A percentile compares a stretch with the other conserved stretches of the same genome.
phyloP scores from a whole-genome alignment of 2,329 filamentous ascomycete species.

The Ophiostoma sp. region DNA sequence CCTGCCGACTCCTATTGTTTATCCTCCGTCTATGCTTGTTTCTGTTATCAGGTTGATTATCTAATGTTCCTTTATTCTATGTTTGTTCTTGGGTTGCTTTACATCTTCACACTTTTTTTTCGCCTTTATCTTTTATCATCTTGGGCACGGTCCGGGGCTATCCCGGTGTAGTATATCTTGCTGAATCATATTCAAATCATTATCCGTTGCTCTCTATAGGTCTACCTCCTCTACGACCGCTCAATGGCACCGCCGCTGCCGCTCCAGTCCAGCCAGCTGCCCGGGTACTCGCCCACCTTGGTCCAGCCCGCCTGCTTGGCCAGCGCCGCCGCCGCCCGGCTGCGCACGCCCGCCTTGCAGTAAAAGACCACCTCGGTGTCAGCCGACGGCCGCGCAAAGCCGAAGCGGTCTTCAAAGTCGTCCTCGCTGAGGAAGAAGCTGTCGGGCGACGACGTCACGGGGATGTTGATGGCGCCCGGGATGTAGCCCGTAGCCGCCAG shows the following conservation, averaged over 20 bases:
- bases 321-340: constrained; percentile 67
- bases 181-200: not conserved
- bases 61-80: not conserved
- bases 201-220: not conserved
- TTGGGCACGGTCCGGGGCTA: not conserved
- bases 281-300: constrained; percentile 65
- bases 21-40: not conserved
- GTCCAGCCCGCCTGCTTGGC: constrained; percentile 72
- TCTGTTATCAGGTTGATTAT: not conserved
- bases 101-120: not conserved
- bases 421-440: constrained; percentile 68
- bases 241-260: constrained; percentile 61
- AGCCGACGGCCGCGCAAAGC: constrained; percentile 61
- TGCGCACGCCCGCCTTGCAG: constrained; percentile 86
- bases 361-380: constrained; percentile 71
- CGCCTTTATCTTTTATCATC: not conserved
- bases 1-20: not conserved
- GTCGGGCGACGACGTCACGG: constrained; percentile 70
- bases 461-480: constrained; percentile 76
- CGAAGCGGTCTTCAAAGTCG: constrained; percentile 79
- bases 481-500: constrained; percentile 63
- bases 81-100: not conserved
- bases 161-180: constrained; percentile 9
- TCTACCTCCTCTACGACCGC: constrained; percentile 24
- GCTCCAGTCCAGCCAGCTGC: constrained; percentile 80